These are phyloP conservation scores for Backusella tuberculispora DNA, from an alignment of 192 early-diverging fungal genomes.

Conservation along the genomic window DNA sequence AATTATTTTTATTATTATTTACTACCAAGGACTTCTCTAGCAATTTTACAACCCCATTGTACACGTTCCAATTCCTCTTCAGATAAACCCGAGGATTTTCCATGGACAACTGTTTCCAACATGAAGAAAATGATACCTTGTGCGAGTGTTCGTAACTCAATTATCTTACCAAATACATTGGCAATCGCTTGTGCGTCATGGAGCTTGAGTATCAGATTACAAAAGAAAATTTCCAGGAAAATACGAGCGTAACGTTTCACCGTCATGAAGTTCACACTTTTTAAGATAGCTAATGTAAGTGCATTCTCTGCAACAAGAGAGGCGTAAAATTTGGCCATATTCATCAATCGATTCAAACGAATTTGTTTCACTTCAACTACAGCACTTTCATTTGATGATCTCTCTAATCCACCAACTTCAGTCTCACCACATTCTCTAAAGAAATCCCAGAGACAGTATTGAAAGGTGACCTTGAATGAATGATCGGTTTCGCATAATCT, in stretches of 20 bases:
- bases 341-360: constrained; percentile 74
- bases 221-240: constrained; percentile 75
- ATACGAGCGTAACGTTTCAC: constrained; percentile 59
- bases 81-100: constrained; percentile 55
- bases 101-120: constrained; percentile 70
- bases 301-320: constrained; percentile 71
- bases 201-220: constrained; percentile 68
- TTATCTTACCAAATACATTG: constrained; percentile 59
- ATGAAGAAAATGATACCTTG: constrained; percentile 89
- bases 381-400: constrained; percentile 38
- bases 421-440: constrained; percentile 81
- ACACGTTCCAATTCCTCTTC: constrained; percentile 70
- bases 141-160: constrained; percentile 66
- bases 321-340: constrained; percentile 87
- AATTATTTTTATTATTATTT: background rate
- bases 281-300: constrained; percentile 77
- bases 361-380: constrained; percentile 39
- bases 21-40: constrained; percentile 57
- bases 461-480: constrained; percentile 88
- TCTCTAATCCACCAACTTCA: constrained; percentile 76
- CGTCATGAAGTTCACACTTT: constrained; percentile 78
- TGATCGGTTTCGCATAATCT: constrained; percentile 78
- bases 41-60: constrained; percentile 66
- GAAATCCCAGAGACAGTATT: constrained; percentile 96
- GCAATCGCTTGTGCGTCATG: constrained; percentile 58